phyloP scores from a whole-genome alignment of 208 protist genomes.

The Trypanosoma congolense region DNA sequence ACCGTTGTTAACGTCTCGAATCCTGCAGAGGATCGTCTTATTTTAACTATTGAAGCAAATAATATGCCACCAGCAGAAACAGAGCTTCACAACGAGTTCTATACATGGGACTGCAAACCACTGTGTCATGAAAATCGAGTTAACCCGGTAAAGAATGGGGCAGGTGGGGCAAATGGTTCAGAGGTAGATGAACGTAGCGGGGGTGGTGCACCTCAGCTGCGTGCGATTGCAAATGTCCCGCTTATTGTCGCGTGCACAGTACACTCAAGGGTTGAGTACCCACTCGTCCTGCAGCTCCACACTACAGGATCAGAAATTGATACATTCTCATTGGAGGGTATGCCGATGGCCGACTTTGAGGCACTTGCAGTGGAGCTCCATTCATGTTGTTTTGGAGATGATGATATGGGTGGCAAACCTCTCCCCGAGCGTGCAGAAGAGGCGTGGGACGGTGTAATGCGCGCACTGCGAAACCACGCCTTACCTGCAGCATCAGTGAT shows the following conservation, averaged over 20 bases:
- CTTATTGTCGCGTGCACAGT: constrained; percentile 68
- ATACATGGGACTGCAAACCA: constrained; percentile 58
- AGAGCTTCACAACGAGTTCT: constrained; percentile 80
- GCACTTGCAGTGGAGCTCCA: constrained; percentile 37
- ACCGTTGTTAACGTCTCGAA: constrained; percentile 77
- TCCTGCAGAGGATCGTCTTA: constrained; percentile 60
- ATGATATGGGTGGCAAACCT: constrained; percentile 18
- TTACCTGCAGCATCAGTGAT: constrained; percentile 28
- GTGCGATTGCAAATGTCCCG: constrained; percentile 68
- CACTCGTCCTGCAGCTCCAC: constrained; percentile 45
- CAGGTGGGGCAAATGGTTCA: not conserved
- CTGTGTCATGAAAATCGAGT: constrained; percentile 6
- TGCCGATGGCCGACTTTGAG: constrained; percentile 26
- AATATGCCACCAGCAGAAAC: constrained; percentile 80
- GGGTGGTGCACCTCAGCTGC: constrained; percentile 17
- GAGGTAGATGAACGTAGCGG: constrained; percentile 1
- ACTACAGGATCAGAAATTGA: constrained; percentile 63
- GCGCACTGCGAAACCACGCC: constrained; percentile 27
- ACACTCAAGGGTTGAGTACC: constrained; percentile 49
- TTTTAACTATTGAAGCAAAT: constrained; percentile 86
- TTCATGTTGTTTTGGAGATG: constrained; percentile 34
- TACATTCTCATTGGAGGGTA: constrained; percentile 42
- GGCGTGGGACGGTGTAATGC: constrained; percentile 36
- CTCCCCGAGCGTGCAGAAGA: constrained; percentile 29
- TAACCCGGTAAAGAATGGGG: not conserved